Evolutionary conservation across 371 early-diverging fungal species (phyloP).

Genomic region (Fennellomyces sp.): DNA sequence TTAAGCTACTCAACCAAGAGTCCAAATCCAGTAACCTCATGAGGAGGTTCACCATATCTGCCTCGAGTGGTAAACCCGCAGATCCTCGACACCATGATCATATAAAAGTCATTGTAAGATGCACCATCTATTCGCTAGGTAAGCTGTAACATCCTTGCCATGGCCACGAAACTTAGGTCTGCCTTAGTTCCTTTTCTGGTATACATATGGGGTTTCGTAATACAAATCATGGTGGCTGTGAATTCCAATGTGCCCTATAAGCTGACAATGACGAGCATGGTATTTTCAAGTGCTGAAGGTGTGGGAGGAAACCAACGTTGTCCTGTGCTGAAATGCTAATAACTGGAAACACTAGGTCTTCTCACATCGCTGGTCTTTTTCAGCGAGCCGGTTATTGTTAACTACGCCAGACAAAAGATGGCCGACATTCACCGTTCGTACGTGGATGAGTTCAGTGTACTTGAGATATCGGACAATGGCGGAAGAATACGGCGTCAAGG

Average conservation of each 20-base stretch:
- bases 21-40: too few relatives aligned
- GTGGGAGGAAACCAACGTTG: neutral
- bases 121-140: slow-evolving; percentile 34
- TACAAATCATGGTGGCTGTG: slow-evolving; percentile 11
- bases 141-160: neutral
- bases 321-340: neutral
- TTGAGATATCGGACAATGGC: neutral
- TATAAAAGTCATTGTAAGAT: slow-evolving; percentile 20
- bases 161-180: neutral
- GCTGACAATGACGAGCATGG: neutral
- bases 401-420: neutral
- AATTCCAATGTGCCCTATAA: neutral
- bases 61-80: neutral
- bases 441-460: slow-evolving; percentile 8
- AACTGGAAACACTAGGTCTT: slow-evolving; percentile 13
- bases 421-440: neutral
- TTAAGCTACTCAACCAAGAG: slow-evolving; percentile 20
- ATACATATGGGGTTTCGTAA: slow-evolving; percentile 26
- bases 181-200: slow-evolving; percentile 23
- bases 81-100: neutral
- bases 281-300: slow-evolving; percentile 18
- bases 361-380: slow-evolving; percentile 31
- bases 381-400: slow-evolving; percentile 28
- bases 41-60: too few relatives aligned
- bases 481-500: neutral